Base-by-base conservation (phyloP, 495 filamentous ascomycete species). In the Penicillium atrosanguineum region DNA sequence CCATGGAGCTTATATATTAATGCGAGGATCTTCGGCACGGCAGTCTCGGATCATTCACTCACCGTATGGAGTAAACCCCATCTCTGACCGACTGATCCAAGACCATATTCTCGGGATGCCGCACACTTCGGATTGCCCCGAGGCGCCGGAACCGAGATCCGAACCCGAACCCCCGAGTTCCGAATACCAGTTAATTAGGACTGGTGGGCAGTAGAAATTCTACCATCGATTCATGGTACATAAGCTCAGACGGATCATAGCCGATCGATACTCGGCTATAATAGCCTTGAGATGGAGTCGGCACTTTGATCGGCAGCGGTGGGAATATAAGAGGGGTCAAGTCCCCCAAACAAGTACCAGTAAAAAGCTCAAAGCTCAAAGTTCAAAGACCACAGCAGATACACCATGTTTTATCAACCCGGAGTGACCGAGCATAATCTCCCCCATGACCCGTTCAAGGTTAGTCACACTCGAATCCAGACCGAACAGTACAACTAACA, bases 401-500 rank as follows among this genome's bases (percentile, higher is more conserved):
- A 12, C 55, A 64, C 19, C 21, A 74, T 72, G 65, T 70, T 67
- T 52, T 70, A 72, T 46, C 51, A 70, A 44, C 67, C 69, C 7
- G 69, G 69, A 20, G 43, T 60, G 7, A 70, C 70, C 23, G 62
- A 68, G 7, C 69, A 71, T 20, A 63, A 66, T 37, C 65, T 78
- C 1, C 69, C 69, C 7, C 68, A 71, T 51, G 72, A 74, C 45
- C 72, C 73, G 18, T 78, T 75, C 62, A 76, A 72, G 62, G 69
- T 70, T 47, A 34, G 31, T 0, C 11, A 23, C 5, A 23, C 31
- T 4, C 31, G 12, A 12, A 34, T 34, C 1, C 2, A 34, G 9
- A 44, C 21, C 14, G 44, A 20, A 41, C 11, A 53, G 23, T 16
- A 29, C 20, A 38, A 12, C 25, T 31, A 26, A 46, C 2, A 34